A percentile compares a stretch with the other conserved stretches of the same genome.
These are phyloP conservation scores for Entomortierella beljakovae DNA, from an alignment of 192 early-diverging fungal species.

Conservation along the genomic window DNA sequence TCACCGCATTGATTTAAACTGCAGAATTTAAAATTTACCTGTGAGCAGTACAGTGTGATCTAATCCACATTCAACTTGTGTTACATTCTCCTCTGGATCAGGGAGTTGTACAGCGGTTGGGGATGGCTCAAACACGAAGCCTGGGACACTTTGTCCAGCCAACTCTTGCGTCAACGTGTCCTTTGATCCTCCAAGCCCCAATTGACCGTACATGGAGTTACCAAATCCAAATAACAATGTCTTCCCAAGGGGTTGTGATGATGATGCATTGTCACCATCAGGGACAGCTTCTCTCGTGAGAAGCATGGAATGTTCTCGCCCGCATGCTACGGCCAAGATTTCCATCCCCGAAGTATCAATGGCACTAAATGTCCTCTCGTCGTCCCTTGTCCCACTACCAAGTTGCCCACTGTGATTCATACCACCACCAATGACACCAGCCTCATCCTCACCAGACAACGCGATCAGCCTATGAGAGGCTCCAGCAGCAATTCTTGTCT, in stretches of 20 bases:
- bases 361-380: slow-evolving; percentile 18
- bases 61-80: slow-evolving; percentile 71
- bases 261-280: neutral
- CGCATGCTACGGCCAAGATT: slow-evolving; percentile 62
- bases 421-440: slow-evolving; percentile 59
- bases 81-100: slow-evolving; percentile 48
- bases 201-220: slow-evolving; percentile 76
- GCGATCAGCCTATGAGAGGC: slow-evolving; percentile 42
- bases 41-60: slow-evolving; percentile 76
- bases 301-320: slow-evolving; percentile 77
- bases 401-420: slow-evolving; percentile 66
- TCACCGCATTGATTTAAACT: too few species aligned
- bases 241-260: neutral
- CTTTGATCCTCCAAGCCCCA: slow-evolving; percentile 64
- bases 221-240: slow-evolving; percentile 69
- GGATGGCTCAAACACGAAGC: slow-evolving; percentile 46
- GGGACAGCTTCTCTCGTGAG: slow-evolving; percentile 28
- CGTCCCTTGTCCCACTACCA: slow-evolving; percentile 31
- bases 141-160: slow-evolving; percentile 28
- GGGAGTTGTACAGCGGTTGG: slow-evolving; percentile 29
- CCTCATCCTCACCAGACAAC: slow-evolving; percentile 23
- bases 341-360: slow-evolving; percentile 47
- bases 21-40: too few species aligned
- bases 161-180: slow-evolving; percentile 23
- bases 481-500: slow-evolving; percentile 45